Conservation (phyloP, 805 yeast genomes). For the Phaffomyces antillensis region DNA sequence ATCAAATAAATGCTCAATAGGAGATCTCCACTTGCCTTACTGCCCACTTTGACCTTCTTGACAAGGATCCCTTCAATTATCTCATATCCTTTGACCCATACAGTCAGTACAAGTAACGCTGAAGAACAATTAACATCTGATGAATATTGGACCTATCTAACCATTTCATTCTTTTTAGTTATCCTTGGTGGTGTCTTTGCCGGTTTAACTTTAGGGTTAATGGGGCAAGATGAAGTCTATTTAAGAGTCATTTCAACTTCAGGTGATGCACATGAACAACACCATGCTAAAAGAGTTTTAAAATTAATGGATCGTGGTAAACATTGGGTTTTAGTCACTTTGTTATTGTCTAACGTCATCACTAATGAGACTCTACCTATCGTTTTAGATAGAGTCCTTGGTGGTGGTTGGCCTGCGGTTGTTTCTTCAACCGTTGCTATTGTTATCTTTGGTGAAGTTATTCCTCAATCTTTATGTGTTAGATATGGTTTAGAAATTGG, state of each 20-base stretch:
- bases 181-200: constrained; percentile 87
- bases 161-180: constrained; percentile 53
- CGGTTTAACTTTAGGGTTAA: constrained; percentile 86
- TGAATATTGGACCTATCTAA: constrained; percentile 22
- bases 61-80: constrained; percentile 2
- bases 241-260: constrained; percentile 81
- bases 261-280: constrained; percentile 69
- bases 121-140: constrained; percentile 11
- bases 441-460: constrained; percentile 92
- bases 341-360: constrained; percentile 78
- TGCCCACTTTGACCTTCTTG: constrained; percentile 4
- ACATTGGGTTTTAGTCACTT: constrained; percentile 93
- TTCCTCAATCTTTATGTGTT: constrained; percentile 91
- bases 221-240: constrained; percentile 98
- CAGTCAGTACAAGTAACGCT: neutral
- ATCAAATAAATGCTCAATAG: neutral
- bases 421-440: constrained; percentile 88
- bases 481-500: constrained; percentile 91
- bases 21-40: constrained; percentile 2
- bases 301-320: constrained; percentile 72
- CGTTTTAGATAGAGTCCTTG: constrained; percentile 83
- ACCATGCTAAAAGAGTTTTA: constrained; percentile 66
- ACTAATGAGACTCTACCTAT: constrained; percentile 94
- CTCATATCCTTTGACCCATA: constrained; percentile 1
- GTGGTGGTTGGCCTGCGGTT: constrained; percentile 98